phyloP scores from a whole-genome alignment of 1,284 basidiomycete species.

The Trichosporon coremiiforme region DNA sequence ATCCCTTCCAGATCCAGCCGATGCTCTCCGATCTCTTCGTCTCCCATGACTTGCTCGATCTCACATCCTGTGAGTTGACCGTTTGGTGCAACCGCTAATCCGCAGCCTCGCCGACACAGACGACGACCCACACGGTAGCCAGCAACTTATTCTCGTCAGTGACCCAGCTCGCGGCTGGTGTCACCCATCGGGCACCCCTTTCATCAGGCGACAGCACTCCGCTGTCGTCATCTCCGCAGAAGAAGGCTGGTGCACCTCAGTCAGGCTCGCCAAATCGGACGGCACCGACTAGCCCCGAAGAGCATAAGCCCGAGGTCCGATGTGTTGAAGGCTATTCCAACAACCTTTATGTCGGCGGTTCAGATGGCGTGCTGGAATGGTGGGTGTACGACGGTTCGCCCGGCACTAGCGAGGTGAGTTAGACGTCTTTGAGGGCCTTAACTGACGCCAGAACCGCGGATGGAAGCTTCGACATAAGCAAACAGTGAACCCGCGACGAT shows the following conservation, averaged over 20 bases:
- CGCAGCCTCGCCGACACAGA: constrained; percentile 25
- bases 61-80: constrained; percentile 33
- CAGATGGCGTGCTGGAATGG: constrained; percentile 56
- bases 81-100: constrained; percentile 22
- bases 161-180: constrained; percentile 46
- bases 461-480: constrained; percentile 52
- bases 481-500: constrained; percentile 51
- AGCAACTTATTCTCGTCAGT: constrained; percentile 44
- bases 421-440: too few species aligned
- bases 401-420: constrained; percentile 38
- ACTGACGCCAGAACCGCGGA: constrained; percentile 37
- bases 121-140: constrained; percentile 5
- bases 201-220: constrained; percentile 1
- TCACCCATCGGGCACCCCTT: constrained; percentile 36
- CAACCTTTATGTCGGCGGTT: constrained; percentile 56
- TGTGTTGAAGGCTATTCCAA: constrained; percentile 54
- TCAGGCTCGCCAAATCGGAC: neutral
- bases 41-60: constrained; percentile 49
- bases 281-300: constrained; percentile 13
- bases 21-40: constrained; percentile 48
- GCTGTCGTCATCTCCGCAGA: neutral
- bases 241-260: constrained; percentile 26
- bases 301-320: constrained; percentile 35
- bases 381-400: constrained; percentile 49
- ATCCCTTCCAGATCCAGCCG: constrained; percentile 48